Evolutionary conservation across 2,329 filamentous ascomycete species (phyloP).

Genomic region (Dactylonectria macrodidyma): DNA sequence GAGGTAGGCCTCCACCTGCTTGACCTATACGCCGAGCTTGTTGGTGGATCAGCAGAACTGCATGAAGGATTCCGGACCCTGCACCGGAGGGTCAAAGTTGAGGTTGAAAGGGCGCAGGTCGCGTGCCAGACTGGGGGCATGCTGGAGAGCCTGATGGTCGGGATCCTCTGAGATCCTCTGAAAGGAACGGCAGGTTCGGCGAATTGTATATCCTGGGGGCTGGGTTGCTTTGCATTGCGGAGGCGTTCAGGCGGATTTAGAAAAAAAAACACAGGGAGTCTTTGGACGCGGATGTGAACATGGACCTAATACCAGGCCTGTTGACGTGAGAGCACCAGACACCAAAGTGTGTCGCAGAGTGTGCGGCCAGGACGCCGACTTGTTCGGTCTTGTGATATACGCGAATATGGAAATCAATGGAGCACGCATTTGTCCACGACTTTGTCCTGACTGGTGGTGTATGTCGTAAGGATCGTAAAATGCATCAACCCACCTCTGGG

Average conservation of each 20-base stretch:
- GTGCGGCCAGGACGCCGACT: constrained; percentile 4
- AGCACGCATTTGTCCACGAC: constrained; percentile 19
- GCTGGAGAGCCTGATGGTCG: constrained; percentile 77
- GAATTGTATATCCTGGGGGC: constrained; percentile 41
- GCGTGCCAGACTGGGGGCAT: constrained; percentile 89
- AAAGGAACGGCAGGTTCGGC: constrained; percentile 31
- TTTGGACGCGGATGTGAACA: constrained; percentile 40
- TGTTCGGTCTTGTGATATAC: constrained; percentile 18
- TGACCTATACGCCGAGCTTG: constrained; percentile 88
- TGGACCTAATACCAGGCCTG: constrained; percentile 39
- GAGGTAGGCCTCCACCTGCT: constrained; percentile 87
- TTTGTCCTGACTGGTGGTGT: background rate
- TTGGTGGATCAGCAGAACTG: constrained; percentile 81
- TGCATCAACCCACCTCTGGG: background rate
- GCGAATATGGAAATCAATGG: constrained; percentile 15
- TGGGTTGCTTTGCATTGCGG: constrained; percentile 48
- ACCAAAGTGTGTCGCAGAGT: background rate
- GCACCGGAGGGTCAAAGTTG: constrained; percentile 78
- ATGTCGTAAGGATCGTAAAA: background rate
- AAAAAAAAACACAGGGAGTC: constrained; percentile 40
- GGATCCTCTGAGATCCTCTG: constrained; percentile 47
- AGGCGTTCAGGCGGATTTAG: constrained; percentile 46
- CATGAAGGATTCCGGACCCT: constrained; percentile 79
- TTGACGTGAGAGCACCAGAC: background rate
- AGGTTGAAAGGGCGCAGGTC: constrained; percentile 87